A percentile compares a stretch with the other conserved stretches of the same genome.
phyloP scores from a whole-genome alignment of 2,329 filamentous ascomycete genomes.

The Truncatella angustata region DNA sequence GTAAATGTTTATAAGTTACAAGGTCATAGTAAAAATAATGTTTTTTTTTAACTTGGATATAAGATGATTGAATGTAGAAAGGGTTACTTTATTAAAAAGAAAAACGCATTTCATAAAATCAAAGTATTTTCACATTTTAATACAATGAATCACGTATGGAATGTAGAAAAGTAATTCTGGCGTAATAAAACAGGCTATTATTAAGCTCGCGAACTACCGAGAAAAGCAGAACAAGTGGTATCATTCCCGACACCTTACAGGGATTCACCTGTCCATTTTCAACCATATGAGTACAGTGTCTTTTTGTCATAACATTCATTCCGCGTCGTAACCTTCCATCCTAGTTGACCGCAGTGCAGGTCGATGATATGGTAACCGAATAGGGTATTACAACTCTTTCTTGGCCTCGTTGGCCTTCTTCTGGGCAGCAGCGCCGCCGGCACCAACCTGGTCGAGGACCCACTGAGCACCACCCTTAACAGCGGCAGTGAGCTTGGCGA shows the following conservation, averaged over 20 bases:
- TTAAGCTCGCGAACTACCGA: too few species aligned
- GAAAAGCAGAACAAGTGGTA: too few species aligned
- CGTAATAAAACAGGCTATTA: too few species aligned
- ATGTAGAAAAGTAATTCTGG: too few species aligned
- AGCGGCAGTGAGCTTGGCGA: conserved; percentile 58
- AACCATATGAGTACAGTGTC: conserved; percentile 7
- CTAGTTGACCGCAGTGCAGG: background rate
- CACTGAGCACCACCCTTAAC: conserved; percentile 49
- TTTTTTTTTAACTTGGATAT: too few species aligned
- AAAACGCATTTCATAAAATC: too few species aligned
- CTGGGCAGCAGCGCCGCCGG: conserved; percentile 48
- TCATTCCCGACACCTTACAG: background rate
- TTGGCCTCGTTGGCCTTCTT: conserved; percentile 44
- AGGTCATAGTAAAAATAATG: too few species aligned
- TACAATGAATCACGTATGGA: too few species aligned
- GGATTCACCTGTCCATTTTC: background rate
- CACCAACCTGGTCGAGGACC: conserved; percentile 46
- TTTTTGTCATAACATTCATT: conserved; percentile 10
- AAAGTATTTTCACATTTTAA: too few species aligned
- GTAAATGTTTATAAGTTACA: too few species aligned
- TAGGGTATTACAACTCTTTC: conserved; percentile 46
- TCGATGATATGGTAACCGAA: background rate
- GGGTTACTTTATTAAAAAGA: too few species aligned
- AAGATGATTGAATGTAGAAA: too few species aligned
- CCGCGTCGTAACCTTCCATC: background rate